Evolutionary conservation across 83 land plant species (phyloP).

Genomic region (Picea mariana): DNA sequence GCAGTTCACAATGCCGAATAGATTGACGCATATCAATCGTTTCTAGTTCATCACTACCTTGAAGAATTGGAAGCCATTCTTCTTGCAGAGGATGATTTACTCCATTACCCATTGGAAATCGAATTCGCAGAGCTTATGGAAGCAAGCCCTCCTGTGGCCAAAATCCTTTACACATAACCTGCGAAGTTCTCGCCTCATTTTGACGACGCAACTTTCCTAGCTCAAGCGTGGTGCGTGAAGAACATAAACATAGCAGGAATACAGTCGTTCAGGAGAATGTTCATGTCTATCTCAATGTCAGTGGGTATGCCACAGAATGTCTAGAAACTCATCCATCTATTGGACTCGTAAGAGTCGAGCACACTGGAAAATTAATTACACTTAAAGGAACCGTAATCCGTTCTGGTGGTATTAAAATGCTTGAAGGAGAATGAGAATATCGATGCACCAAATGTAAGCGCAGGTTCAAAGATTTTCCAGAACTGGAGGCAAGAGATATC

Average conservation of each 20-base stretch:
- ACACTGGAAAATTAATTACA: conserved; percentile 77
- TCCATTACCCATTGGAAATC: conserved; percentile 65
- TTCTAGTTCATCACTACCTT: conserved; percentile 46
- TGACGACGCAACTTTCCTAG: conserved; percentile 62
- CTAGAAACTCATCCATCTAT: conserved; percentile 89
- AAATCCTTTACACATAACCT: conserved; percentile 62
- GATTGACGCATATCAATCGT: conserved; percentile 39
- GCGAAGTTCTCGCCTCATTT: conserved; percentile 54
- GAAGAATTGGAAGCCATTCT: conserved; percentile 59
- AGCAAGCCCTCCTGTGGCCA: conserved; percentile 49
- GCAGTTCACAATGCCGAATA: conserved; percentile 29
- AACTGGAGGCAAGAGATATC: conserved; percentile 73
- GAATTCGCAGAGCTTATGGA: conserved; percentile 86
- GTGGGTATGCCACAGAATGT: conserved; percentile 79
- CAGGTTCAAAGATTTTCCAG: conserved; percentile 84
- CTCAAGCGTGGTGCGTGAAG: conserved; percentile 45
- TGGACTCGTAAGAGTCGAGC: conserved; percentile 86
- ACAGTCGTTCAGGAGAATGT: conserved; percentile 56
- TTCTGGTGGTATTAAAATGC: conserved; percentile 82
- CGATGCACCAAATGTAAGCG: conserved; percentile 83
- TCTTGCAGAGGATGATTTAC: conserved; percentile 50
- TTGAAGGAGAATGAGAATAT: conserved; percentile 85
- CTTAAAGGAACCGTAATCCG: conserved; percentile 86
- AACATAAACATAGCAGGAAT: conserved; percentile 20
- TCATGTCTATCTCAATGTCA: conserved; percentile 78